A percentile compares a stretch with the other conserved stretches of the same genome.
phyloP scores from a whole-genome alignment of 140 eudicot species.

The Cichorium intybus region DNA sequence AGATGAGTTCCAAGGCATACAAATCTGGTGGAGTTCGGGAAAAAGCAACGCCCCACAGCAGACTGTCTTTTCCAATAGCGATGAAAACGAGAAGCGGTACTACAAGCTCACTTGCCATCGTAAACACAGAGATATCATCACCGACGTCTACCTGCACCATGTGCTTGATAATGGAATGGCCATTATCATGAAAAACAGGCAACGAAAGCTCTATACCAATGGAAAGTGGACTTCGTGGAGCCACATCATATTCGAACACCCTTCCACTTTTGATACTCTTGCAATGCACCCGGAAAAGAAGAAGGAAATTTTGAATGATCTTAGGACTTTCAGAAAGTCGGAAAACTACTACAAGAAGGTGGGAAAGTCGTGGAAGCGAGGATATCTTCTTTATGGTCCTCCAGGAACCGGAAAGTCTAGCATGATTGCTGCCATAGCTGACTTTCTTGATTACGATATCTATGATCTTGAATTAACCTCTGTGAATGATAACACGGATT shows the following conservation, averaged over 20 bases:
- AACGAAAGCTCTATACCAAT: slow-evolving; percentile 42
- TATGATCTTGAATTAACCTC: too few species aligned
- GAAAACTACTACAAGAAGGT: slow-evolving; percentile 35
- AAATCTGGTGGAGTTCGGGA: slow-evolving; percentile 46
- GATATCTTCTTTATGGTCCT: slow-evolving; percentile 48
- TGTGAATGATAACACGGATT: slow-evolving; percentile 37
- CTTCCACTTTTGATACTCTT: slow-evolving; percentile 36
- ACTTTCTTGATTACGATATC: slow-evolving; percentile 33
- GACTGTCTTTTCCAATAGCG: slow-evolving; percentile 13
- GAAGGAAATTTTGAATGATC: slow-evolving; percentile 38
- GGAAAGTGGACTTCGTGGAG: slow-evolving; percentile 28
- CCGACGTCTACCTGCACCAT: slow-evolving; percentile 20
- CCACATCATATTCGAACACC: too few species aligned
- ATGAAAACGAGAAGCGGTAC: slow-evolving; percentile 33
- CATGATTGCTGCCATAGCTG: slow-evolving; percentile 52
- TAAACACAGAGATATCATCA: slow-evolving; percentile 27
- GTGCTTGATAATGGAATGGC: slow-evolving; percentile 41
- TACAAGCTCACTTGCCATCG: slow-evolving; percentile 34
- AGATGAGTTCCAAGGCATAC: slow-evolving; percentile 41
- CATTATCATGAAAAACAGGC: slow-evolving; percentile 21
- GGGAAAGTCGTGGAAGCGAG: too few species aligned
- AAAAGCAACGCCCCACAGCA: slow-evolving; percentile 2
- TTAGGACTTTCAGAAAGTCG: slow-evolving; percentile 22
- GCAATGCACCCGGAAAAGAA: slow-evolving; percentile 45
- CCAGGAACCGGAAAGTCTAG: slow-evolving; percentile 52